Conservation (phyloP, 1,139 yeast genomes). For the Yamadazyma jaroonii region DNA sequence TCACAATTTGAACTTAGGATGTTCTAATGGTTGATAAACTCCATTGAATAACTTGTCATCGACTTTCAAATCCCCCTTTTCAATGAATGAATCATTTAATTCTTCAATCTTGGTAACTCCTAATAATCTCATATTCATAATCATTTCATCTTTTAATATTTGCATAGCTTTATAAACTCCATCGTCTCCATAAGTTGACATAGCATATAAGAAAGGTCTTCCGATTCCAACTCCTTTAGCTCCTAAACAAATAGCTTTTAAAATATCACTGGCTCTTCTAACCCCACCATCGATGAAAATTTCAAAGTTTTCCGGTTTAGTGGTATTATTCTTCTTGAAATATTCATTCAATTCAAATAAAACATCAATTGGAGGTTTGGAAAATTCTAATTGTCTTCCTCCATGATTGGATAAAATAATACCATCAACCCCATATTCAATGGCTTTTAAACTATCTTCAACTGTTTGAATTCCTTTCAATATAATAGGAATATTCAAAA, state of each 20-base stretch:
- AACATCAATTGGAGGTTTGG: constrained; percentile 67
- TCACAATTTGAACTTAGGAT: constrained; percentile 28
- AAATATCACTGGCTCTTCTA: constrained; percentile 64
- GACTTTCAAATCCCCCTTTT: constrained; percentile 24
- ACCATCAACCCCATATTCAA: constrained; percentile 61
- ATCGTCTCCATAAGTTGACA: constrained; percentile 69
- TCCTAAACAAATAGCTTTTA: constrained; percentile 67
- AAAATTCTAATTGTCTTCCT: constrained; percentile 68
- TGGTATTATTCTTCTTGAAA: constrained; percentile 2
- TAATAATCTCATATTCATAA: constrained; percentile 83
- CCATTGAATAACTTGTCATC: constrained; percentile 35
- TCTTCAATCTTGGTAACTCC: constrained; percentile 72
- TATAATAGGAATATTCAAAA: constrained; percentile 63
- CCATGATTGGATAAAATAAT: constrained; percentile 72
- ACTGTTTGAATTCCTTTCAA: constrained; percentile 71
- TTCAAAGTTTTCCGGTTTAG: constrained; percentile 49
- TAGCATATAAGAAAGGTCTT: constrained; percentile 68
- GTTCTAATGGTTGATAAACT: constrained; percentile 38
- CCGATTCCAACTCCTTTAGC: constrained; percentile 76
- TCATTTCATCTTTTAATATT: constrained; percentile 74
- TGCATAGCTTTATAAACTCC: constrained; percentile 82
- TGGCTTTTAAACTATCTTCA: constrained; percentile 65
- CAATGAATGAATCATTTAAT: constrained; percentile 47
- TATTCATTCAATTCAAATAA: constrained; percentile 53
- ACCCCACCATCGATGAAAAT: constrained; percentile 65